Evolutionary conservation across 306 rosid species (phyloP), one percentile per base, ranked within the genome.

Genomic region (Rosa lucieae): DNA sequence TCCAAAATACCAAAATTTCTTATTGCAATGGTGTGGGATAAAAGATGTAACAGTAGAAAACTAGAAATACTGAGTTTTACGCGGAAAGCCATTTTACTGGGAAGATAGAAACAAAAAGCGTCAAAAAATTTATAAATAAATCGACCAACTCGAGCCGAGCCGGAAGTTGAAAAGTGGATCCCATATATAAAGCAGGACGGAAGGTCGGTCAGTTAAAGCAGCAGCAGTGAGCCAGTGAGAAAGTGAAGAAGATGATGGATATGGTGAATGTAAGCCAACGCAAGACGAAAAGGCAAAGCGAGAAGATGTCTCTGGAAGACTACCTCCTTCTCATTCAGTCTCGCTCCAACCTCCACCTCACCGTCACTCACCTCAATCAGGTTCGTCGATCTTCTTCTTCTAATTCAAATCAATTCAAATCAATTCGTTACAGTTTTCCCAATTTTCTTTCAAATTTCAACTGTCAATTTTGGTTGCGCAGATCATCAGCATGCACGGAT

Each of bases 401-500:
- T 58, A n/a, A 8, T 56, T 61, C 10, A 23, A 23, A 23, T 23
- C 26, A 3, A 55, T 58, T 32, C 37, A 32, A 32, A 2, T 32
- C 37, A 32, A 32, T 32, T 62, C 11, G 6, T 21, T n/a, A 3
- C 65, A 58, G 5, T 21, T 56, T 20, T 55, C 6, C 26, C 8
- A 1, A 20, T 8, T 9, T 9, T 21, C 5, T 1, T 21, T 58
- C 15, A 56, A 21, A 58, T 58, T 58, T 21, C 65, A 58, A 21
- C 35, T 53, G 0, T 8, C 5, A 17, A 9, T 26, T 62, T 62
- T 14, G 8, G 23, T 56, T 42, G 9, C 15, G 8, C 83, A 90
- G 96, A 87, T 94, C 81, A 82, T 92, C 78, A 43, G 70, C 29
- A 85, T 92, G 87, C 96, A 92, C 83, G 97, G 96, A n/a, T 90